phyloP scores from a whole-genome alignment of 169 alveolate genomes.

The Hepatocystis sp. region DNA sequence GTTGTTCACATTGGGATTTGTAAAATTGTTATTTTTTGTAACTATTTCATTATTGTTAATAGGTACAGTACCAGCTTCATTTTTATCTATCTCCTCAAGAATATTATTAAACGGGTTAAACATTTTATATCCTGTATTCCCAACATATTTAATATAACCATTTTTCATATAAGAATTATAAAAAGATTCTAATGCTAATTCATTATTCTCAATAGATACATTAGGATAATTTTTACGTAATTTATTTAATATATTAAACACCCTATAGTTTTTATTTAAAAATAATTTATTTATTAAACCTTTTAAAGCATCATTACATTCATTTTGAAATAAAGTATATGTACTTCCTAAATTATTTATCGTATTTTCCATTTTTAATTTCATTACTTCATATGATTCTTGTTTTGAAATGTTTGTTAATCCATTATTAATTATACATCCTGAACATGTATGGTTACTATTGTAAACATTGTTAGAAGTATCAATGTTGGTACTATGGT shows the following conservation, averaged over 20 bases:
- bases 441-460: no score
- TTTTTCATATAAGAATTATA: slow-evolving; percentile 43
- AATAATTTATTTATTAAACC: slow-evolving; percentile 42
- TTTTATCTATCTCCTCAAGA: not conserved
- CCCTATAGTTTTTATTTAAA: slow-evolving; percentile 48
- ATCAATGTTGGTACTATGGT: no score
- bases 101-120: not conserved
- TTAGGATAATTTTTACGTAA: slow-evolving; percentile 58
- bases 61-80: not conserved
- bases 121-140: slow-evolving; percentile 6
- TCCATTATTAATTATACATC: no score
- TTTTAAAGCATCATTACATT: slow-evolving; percentile 42
- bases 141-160: slow-evolving; percentile 63
- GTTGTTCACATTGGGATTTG: not conserved
- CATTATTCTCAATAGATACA: slow-evolving; percentile 61
- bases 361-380: no score
- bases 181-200: slow-evolving; percentile 28
- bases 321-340: slow-evolving; percentile 17
- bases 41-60: no score
- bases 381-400: slow-evolving; percentile 1
- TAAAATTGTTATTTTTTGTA: no score
- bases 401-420: no score
- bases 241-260: slow-evolving; percentile 65
- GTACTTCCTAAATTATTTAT: not conserved
- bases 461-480: no score